Base-by-base conservation (phyloP, 306 rosid species). In the Malus sieversii region DNA sequence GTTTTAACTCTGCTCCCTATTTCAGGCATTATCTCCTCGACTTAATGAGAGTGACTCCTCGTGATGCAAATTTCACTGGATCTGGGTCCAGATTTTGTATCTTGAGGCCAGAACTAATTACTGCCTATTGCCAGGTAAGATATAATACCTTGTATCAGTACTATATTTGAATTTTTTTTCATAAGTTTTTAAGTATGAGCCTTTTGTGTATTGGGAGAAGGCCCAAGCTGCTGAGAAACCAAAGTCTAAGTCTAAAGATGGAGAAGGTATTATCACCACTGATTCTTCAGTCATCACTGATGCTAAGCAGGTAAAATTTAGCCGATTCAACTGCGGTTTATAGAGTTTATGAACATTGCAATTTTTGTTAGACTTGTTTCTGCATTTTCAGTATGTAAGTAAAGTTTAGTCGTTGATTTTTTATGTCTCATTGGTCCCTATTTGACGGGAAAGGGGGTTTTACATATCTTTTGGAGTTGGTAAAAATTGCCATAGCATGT, bases 41-140 rank as follows among this genome's bases (percentile, higher is more conserved):
- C 84, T 83, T 96, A 86, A 92, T 96, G 97, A 89, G 99, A 82
- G 97, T 92, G 63, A 92, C 99, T 70, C 99, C 99, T 55, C 96
- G 97, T 60, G 98, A 96, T 90, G 97, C 97, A 66, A 96, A 92
- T 82, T 89, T 86, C 78, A 89, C 85, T 74, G 97, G 98, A 72
- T 84, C 91, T 66, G 90, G 98, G 53, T 92, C 98, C 48, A 91
- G 98, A 77, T 96, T 89, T 80, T 89, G 96, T 79, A 90, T 96
- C 27, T 75, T 96, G 85, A 90, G 99, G 77, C 90, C 93, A 63
- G 99, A 96, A 84, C 84, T 96, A 73, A 90, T 96, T 78, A 87
- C 91, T 55, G 90, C 91, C 15, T 96, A 79, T 87, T 90, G 90
- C 82, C 98, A 92, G 96, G 99, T 90, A 70, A 73, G 27, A 59